A percentile compares a stretch with the other conserved stretches of the same genome.
Conservation (phyloP, 2,329 filamentous ascomycete species). For the Epichloe coenophiala region DNA sequence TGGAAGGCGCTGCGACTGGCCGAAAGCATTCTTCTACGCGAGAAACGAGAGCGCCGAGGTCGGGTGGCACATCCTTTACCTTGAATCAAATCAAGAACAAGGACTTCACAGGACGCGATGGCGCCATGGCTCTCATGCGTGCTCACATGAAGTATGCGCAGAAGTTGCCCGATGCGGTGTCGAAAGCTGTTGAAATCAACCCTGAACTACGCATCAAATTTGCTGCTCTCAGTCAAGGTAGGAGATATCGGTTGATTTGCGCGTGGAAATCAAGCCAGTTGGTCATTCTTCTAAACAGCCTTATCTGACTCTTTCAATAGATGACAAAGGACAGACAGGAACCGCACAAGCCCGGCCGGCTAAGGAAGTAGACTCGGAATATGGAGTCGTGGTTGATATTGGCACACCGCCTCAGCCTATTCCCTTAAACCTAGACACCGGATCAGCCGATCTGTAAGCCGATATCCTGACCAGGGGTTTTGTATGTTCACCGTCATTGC, state of each 20-base stretch:
- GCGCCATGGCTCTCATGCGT: conserved; percentile 14
- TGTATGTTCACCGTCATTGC: neutral
- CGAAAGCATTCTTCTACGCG: neutral
- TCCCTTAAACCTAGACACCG: conserved; percentile 58
- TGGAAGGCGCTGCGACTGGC: conserved; percentile 3
- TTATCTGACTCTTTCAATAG: conserved; percentile 1
- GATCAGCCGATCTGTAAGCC: conserved; percentile 33
- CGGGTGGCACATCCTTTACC: conserved; percentile 10
- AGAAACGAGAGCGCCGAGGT: neutral
- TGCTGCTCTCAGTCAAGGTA: conserved; percentile 3
- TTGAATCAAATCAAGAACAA: conserved; percentile 22
- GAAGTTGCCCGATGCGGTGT: conserved; percentile 15
- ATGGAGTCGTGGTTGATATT: conserved; percentile 47
- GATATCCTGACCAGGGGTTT: neutral
- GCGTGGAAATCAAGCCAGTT: neutral
- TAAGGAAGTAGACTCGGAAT: conserved; percentile 36
- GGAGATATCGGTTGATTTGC: neutral
- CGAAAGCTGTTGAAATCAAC: conserved; percentile 12
- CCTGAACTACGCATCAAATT: conserved; percentile 14
- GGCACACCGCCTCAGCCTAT: conserved; percentile 44
- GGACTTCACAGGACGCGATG: conserved; percentile 20
- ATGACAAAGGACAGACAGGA: conserved; percentile 9
- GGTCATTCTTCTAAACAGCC: neutral
- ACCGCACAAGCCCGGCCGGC: conserved; percentile 15
- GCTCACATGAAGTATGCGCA: conserved; percentile 25